Evolutionary conservation across 805 yeast genomes (phyloP), one percentile per base, ranked within the genome.

Genomic region (Martiniozyma abietophila): DNA sequence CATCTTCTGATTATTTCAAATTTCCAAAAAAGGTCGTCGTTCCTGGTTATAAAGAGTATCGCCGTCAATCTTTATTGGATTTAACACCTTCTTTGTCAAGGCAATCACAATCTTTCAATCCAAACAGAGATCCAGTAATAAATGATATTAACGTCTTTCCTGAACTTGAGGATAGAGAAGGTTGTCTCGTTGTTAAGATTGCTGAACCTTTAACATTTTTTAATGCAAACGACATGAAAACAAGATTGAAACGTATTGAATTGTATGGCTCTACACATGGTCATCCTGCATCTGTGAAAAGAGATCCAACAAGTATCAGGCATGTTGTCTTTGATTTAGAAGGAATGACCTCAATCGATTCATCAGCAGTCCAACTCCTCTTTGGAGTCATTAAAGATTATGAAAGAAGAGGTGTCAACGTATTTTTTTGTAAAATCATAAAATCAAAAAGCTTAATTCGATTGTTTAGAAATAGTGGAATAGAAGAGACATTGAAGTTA

Each of bases 121-220:
- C n/a, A n/a, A 27, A 18, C 10, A 22, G 29, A n/a, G 32, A 24
- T 9, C 18, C 18, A 4, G 9, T 14, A 7, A 15, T 22, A 10
- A 32, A 35, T 16, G 37, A 35, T 5, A 6, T 21, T 7, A 22
- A 30, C 11, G 8, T 38, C 3, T 36, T 36, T 9, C 41, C 47
- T 6, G 58, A 49, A 49, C 58, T 49, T 50, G 58, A 67, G 46
- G 69, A 63, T 25, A 62, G 80, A 31, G 82, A 78, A 44, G 86
- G 85, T 0, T 80, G 86, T 36, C 61, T 88, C 23, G 73, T 85
- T 19, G 80, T 86, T 24, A 80, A 78, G 43, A 71, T 86, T 27
- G 86, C 95, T 0, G 96, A 86, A 50, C 95, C 96, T 2, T 62
- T 86, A 40, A 83, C 88, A 5, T 86, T 86, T 56, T 84, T 94